Percentiles rank a stretch among this genome's conserved stretches.
phyloP scores from a whole-genome alignment of 352 stramenopile species.

The Pythium graminicola region DNA sequence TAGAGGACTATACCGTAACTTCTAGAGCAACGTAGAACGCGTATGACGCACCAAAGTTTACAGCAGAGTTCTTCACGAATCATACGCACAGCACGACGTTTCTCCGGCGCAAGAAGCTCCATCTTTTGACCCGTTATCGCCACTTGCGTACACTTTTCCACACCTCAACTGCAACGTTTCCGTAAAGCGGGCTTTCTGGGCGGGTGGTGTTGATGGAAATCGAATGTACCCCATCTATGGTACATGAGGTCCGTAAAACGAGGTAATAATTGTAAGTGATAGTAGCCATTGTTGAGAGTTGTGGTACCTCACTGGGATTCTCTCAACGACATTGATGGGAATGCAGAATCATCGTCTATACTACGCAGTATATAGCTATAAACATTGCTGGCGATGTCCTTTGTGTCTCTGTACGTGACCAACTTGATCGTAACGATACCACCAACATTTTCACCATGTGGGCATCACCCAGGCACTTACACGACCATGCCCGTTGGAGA shows the following conservation, averaged over 20 bases:
- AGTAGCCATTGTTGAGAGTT: constrained; percentile 5
- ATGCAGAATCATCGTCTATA: too few species aligned
- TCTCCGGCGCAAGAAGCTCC: constrained; percentile 50
- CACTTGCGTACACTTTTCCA: neutral
- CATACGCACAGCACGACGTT: constrained; percentile 53
- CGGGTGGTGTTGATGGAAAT: neutral
- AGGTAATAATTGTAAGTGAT: constrained; percentile 4
- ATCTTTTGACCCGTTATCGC: constrained; percentile 17
- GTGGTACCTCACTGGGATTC: neutral
- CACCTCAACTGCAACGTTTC: constrained; percentile 19
- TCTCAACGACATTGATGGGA: neutral
- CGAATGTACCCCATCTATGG: constrained; percentile 7
- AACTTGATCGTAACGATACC: too few species aligned
- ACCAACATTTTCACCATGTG: too few species aligned
- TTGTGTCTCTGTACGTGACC: too few species aligned
- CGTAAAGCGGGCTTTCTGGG: neutral
- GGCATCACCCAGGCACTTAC: too few species aligned
- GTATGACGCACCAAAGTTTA: constrained; percentile 51
- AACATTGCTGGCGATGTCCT: too few species aligned
- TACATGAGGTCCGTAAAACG: constrained; percentile 4
- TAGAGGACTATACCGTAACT: neutral
- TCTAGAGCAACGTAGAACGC: neutral
- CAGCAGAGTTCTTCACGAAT: constrained; percentile 79
- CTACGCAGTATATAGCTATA: too few species aligned
- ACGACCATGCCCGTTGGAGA: too few species aligned